These are phyloP conservation scores for Penicillium sp. DNA, from an alignment of 2,329 filamentous ascomycete genomes.

Conservation along the genomic window DNA sequence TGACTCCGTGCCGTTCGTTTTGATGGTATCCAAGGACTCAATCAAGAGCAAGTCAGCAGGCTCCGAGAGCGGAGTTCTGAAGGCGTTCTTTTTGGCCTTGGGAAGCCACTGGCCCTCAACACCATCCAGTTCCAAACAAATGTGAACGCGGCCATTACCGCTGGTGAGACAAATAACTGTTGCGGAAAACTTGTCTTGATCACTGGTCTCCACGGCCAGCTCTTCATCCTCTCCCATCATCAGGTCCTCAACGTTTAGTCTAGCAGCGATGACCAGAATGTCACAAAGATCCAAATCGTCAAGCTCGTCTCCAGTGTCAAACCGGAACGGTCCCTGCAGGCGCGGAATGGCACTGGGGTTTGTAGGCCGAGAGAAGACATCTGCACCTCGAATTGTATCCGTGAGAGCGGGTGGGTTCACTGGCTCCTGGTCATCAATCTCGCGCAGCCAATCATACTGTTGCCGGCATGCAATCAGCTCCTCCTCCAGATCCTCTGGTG, in stretches of 20 bases:
- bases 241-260: slow-evolving; percentile 56
- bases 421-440: slow-evolving; percentile 60
- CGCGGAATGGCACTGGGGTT: slow-evolving; percentile 60
- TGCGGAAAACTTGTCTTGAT: slow-evolving; percentile 57
- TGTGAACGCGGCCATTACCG: slow-evolving; percentile 58
- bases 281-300: slow-evolving; percentile 63
- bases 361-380: slow-evolving; percentile 60
- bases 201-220: slow-evolving; percentile 44
- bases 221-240: slow-evolving; percentile 57
- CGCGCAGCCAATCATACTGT: slow-evolving; percentile 63
- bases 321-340: slow-evolving; percentile 64
- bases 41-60: slow-evolving; percentile 49
- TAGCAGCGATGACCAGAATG: slow-evolving; percentile 60
- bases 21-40: slow-evolving; percentile 50
- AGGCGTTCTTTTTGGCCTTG: slow-evolving; percentile 45
- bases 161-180: slow-evolving; percentile 63
- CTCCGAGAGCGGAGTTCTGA: slow-evolving; percentile 47
- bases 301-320: slow-evolving; percentile 54
- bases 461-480: slow-evolving; percentile 54
- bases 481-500: slow-evolving; percentile 48
- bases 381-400: slow-evolving; percentile 47
- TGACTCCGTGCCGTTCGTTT: slow-evolving; percentile 24
- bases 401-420: slow-evolving; percentile 43
- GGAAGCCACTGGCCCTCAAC: slow-evolving; percentile 68
- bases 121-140: slow-evolving; percentile 64